Base-by-base conservation (phyloP, 441 rosid genomes). In the Adansonia rubrostipa region DNA sequence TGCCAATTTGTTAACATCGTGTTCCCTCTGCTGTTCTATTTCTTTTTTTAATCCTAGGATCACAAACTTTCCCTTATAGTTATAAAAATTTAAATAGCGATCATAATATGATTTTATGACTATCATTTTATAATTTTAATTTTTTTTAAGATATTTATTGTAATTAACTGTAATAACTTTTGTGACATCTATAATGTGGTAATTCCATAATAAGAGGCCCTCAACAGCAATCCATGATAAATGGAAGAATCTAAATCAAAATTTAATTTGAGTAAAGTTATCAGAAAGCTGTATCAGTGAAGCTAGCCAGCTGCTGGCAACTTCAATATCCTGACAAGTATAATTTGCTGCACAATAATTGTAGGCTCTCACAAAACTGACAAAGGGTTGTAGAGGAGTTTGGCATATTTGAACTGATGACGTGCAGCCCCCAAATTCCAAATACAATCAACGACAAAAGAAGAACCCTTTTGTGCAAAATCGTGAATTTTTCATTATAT, bases 401-500 rank as follows among this genome's bases (percentile, higher is more conserved):
- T 63, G 47, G 45, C 45, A 33, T 33, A 42, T 42, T 42, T 28
- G 45, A 13, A 62, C 9, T 33, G 9, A 63, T 24, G 68, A 2
- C 19, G 71, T 42, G 24, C 62, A 57, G 48, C 28, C 63, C 33
- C 62, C 17, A 17, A 57, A 57, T 24, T 67, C 68, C 61, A 2
- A 63, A 74, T 33, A 36, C 19, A 40, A 57, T 65, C 58, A 28
- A 1, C 3, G 66, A 53, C 44, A 75, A 75, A 68, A 15, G 5
- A 40, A 71, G 63, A 75, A 69, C 61, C 19, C 51, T 10, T 8
- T 56, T 28, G 74, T 60, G 75, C 36, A 45, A 45, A 68, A 68
- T 45, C 1, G 15, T 20, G 33, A 45, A 19, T 19, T 45, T 68
- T 54, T 45, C 33, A 10, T 45, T 11, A 19, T 67, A 44, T 47